A percentile compares a stretch with the other conserved stretches of the same genome.
These are phyloP conservation scores for Castanospermum australe DNA, from an alignment of 306 rosid genomes.

Conservation along the genomic window DNA sequence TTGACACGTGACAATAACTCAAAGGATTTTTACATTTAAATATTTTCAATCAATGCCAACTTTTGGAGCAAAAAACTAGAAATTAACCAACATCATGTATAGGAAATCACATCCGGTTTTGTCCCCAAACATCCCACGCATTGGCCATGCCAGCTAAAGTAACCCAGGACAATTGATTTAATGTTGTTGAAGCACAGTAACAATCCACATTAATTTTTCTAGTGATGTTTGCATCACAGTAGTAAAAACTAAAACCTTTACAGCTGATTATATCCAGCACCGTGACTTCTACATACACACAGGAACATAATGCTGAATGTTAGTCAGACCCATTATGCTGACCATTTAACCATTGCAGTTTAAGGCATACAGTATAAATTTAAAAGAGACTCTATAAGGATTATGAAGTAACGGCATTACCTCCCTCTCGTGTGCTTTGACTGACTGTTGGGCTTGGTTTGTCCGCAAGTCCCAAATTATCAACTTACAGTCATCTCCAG, in stretches of 20 bases:
- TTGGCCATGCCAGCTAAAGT: background rate
- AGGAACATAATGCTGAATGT: background rate
- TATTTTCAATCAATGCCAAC: background rate
- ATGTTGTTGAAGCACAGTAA: background rate
- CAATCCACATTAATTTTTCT: background rate
- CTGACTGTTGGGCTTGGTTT: constrained; percentile 59
- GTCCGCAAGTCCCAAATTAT: constrained; percentile 88
- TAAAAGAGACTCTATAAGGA: background rate
- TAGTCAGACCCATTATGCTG: background rate
- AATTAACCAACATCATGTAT: background rate
- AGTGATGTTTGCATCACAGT: background rate
- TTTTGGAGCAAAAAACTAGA: background rate
- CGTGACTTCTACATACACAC: background rate
- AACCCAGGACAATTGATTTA: background rate
- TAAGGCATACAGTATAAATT: background rate
- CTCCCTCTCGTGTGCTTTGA: constrained; percentile 84
- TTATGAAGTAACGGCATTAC: constrained; percentile 35
- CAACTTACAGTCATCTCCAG: constrained; percentile 84
- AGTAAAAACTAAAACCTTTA: background rate
- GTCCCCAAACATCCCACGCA: background rate
- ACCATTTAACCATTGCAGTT: background rate
- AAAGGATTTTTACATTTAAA: background rate
- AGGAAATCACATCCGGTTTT: background rate
- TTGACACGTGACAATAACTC: background rate
- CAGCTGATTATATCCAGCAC: background rate